Conservation (phyloP, 352 stramenopile genomes). For the Globisporangium rhizosaccharum region DNA sequence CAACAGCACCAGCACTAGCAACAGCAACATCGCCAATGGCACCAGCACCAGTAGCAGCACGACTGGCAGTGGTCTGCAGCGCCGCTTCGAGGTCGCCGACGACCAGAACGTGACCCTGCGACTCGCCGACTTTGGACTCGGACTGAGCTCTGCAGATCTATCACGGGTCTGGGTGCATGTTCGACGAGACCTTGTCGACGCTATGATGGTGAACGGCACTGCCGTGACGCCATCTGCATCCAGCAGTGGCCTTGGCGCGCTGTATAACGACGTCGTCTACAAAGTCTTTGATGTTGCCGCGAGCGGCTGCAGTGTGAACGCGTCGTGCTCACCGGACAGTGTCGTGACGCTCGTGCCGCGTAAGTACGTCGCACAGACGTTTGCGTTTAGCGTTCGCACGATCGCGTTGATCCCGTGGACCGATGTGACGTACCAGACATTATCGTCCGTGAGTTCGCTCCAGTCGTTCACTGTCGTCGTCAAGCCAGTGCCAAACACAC, state of each 20-base stretch:
- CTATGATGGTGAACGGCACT: conserved; percentile 9
- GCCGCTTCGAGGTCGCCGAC: conserved; percentile 28
- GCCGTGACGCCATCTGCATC: neutral
- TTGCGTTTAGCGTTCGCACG: conserved; percentile 29
- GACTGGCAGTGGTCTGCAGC: neutral
- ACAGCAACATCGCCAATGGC: neutral
- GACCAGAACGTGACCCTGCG: conserved; percentile 37
- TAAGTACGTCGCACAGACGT: conserved; percentile 31
- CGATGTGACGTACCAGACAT: conserved; percentile 14
- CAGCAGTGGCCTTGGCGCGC: neutral
- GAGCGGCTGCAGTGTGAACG: conserved; percentile 9
- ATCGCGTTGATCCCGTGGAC: conserved; percentile 17
- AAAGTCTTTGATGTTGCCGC: conserved; percentile 7
- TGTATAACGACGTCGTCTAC: neutral
- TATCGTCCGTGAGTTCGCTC: conserved; percentile 20
- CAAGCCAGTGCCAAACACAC: conserved; percentile 30
- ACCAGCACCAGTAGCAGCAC: neutral
- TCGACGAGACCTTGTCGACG: conserved; percentile 12
- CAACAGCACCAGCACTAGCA: neutral
- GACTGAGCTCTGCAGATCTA: conserved; percentile 23
- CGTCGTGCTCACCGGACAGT: conserved; percentile 15
- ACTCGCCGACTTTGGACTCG: conserved; percentile 24
- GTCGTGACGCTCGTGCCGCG: conserved; percentile 26
- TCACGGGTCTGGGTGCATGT: conserved; percentile 15
- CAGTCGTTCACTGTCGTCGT: conserved; percentile 31